A percentile compares a stretch with the other conserved stretches of the same genome.
Conservation (phyloP, 495 filamentous ascomycete genomes). For the Penicillium angulare region DNA sequence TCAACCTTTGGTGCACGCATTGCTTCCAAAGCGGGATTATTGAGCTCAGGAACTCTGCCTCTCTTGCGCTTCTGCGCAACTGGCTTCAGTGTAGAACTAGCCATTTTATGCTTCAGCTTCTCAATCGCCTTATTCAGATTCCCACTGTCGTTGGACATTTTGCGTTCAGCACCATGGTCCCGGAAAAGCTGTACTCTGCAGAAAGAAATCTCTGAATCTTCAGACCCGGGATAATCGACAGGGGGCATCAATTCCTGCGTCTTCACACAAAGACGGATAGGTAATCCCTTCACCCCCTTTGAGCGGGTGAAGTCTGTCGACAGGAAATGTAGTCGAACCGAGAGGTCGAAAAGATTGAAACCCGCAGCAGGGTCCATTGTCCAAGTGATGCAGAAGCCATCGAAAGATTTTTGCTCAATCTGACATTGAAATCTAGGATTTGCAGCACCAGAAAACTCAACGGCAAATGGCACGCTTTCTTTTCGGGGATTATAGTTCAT, state of each 20-base stretch:
- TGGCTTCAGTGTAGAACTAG: neutral
- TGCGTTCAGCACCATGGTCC: conserved; percentile 94
- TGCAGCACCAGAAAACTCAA: conserved; percentile 62
- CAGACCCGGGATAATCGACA: conserved; percentile 12
- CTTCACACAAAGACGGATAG: conserved; percentile 87
- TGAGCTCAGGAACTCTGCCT: neutral
- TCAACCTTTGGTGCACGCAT: neutral
- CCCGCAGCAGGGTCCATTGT: conserved; percentile 60
- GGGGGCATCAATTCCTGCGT: conserved; percentile 60
- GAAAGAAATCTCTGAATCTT: conserved; percentile 68
- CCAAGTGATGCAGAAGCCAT: conserved; percentile 92
- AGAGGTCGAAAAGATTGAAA: conserved; percentile 68
- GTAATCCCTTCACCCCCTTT: conserved; percentile 95
- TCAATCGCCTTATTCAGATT: conserved; percentile 93
- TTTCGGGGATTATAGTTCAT: conserved; percentile 86
- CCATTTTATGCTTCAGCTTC: conserved; percentile 43
- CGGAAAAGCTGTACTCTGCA: conserved; percentile 97
- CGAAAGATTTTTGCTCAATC: conserved; percentile 81
- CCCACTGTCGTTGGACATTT: conserved; percentile 85
- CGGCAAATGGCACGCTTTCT: conserved; percentile 82
- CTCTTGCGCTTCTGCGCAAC: neutral
- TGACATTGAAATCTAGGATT: conserved; percentile 39
- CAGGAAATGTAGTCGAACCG: conserved; percentile 94
- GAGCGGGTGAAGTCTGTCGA: conserved; percentile 98
- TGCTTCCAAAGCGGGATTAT: neutral